Percentiles rank a stretch among this genome's conserved stretches.
phyloP scores from a whole-genome alignment of 2,329 filamentous ascomycete genomes.

The Epichloe glyceriae region DNA sequence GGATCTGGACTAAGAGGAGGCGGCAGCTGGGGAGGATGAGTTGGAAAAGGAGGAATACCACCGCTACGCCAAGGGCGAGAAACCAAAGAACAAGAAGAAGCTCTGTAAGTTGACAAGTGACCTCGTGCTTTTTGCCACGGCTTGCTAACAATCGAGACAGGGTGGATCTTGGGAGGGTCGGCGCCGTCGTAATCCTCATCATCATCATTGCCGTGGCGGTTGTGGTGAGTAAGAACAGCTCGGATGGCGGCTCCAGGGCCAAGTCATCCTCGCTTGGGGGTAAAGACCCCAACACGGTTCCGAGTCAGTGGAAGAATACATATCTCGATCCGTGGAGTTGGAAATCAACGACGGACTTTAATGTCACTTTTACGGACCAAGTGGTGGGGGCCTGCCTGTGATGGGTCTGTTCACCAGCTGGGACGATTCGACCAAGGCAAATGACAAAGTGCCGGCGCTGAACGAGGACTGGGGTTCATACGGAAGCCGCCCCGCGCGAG shows the following conservation, averaged over 20 bases:
- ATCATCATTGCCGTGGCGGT: slow-evolving; percentile 56
- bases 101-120: slow-evolving; percentile 32
- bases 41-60: slow-evolving; percentile 36
- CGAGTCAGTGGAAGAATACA: slow-evolving; percentile 55
- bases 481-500: slow-evolving; percentile 63
- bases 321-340: slow-evolving; percentile 83
- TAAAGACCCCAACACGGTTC: slow-evolving; percentile 44
- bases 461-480: slow-evolving; percentile 67
- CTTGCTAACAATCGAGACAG: slow-evolving; percentile 20
- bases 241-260: slow-evolving; percentile 13
- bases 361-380: slow-evolving; percentile 79
- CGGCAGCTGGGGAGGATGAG: slow-evolving; percentile 27
- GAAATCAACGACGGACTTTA: slow-evolving; percentile 84
- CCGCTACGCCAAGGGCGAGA: slow-evolving; percentile 28
- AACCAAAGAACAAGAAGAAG: slow-evolving; percentile 45
- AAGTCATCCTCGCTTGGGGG: slow-evolving; percentile 30
- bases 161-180: slow-evolving; percentile 40
- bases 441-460: slow-evolving; percentile 66
- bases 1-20: slow-evolving; percentile 30
- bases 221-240: slow-evolving; percentile 50
- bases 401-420: slow-evolving; percentile 80
- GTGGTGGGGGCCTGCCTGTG: slow-evolving; percentile 78
- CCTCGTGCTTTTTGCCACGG: no score
- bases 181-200: slow-evolving; percentile 46
- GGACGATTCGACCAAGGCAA: slow-evolving; percentile 71